Evolutionary conservation across 352 stramenopile genomes (phyloP), one percentile per base, ranked within the genome.

Genomic region (Phytophthora kernoviae): DNA sequence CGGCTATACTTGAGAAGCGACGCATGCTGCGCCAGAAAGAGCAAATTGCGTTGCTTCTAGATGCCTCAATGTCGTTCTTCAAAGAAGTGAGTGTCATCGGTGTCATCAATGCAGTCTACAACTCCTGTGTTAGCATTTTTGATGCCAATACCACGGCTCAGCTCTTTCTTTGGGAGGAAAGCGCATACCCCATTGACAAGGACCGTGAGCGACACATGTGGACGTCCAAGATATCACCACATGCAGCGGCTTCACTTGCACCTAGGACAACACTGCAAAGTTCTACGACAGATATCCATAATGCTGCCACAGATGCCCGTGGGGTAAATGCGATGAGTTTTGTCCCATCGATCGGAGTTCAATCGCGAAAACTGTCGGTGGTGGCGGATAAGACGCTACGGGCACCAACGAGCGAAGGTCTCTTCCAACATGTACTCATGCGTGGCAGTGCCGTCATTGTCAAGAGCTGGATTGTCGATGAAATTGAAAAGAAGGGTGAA

Each of bases 21-120:
- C 62, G 58, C 2, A 82, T 88, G 66, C 51, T 87, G 24, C 75
- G 75, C 20, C 75, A 88, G 20, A 80, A 90, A 50, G 81, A 88
- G 33, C 76, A 93, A 56, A 89, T 82, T 17, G 72, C 58, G 4
- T 52, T 77, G 41, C 47, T 93, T 5, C 52, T 93, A 10, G 83
- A 93, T 43, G 87, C 79, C 14, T 89, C 81, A 15, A 84, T 91
- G 73, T 77, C 75, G 10, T 90, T 93, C 49, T 91, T 91, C 63
- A 90, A 90, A 58, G 83, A 93, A 60, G 88, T 90, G 78, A 90
- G 79, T 41, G 79, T 80, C 24, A 60, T 93, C 15, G 83, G 83
- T 5, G 70, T 93, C 44, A 90, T 93, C 41, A 93, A 91, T 54
- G 83, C 81, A 2, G 83, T 93, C 17, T 91, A 89, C 73, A 93